Percentiles rank a stretch among this genome's conserved stretches.
Evolutionary conservation across 768 basidiomycete species (phyloP).

Genomic region (Clavaria fumosa): DNA sequence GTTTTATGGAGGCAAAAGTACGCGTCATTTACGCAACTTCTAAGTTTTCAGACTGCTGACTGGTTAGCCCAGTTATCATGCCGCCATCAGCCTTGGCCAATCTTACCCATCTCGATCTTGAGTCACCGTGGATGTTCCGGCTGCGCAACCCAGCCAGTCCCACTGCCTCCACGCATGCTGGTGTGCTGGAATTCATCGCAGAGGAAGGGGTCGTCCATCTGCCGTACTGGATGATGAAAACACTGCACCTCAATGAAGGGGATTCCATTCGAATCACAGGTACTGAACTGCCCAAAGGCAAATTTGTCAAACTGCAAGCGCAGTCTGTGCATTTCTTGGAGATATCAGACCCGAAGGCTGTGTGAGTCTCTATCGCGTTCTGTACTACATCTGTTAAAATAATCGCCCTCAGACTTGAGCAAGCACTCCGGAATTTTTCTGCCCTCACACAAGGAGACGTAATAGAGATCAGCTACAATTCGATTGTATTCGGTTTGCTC

Average conservation of each 20-base stretch:
- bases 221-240: constrained; percentile 99
- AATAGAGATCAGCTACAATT: constrained; percentile 96
- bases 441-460: constrained; percentile 90
- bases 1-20: constrained; percentile 95
- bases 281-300: constrained; percentile 77
- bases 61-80: constrained; percentile 66
- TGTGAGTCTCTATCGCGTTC: constrained; percentile 39
- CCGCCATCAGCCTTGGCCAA: constrained; percentile 88
- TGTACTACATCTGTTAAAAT: constrained; percentile 1
- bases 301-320: constrained; percentile 92
- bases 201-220: constrained; percentile 92
- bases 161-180: constrained; percentile 82
- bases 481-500: constrained; percentile 85
- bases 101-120: constrained; percentile 75
- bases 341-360: constrained; percentile 93
- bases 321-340: constrained; percentile 92
- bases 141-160: constrained; percentile 80
- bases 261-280: constrained; percentile 91
- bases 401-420: constrained; percentile 55
- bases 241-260: constrained; percentile 81
- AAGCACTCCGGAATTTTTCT: constrained; percentile 86
- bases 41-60: constrained; percentile 2
- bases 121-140: constrained; percentile 92
- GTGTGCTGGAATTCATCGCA: constrained; percentile 97
- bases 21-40: constrained; percentile 13